A percentile compares a stretch with the other conserved stretches of the same genome.
phyloP scores from a whole-genome alignment of 2,329 filamentous ascomycete genomes.

The Magnaporthiopsis poae region DNA sequence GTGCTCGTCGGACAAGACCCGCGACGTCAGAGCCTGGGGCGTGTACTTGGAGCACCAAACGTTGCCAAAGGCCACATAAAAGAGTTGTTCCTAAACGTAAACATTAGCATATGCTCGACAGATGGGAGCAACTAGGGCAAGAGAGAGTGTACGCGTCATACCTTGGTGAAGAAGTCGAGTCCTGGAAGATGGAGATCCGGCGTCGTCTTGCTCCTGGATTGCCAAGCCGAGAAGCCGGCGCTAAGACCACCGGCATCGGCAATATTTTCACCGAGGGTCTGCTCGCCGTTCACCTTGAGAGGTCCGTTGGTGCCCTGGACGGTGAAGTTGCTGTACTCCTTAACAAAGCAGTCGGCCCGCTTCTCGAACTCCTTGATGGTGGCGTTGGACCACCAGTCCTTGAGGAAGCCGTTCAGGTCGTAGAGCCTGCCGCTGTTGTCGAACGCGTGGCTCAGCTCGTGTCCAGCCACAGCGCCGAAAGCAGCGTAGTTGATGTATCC shows the following conservation, averaged over 20 bases:
- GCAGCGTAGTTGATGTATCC: conserved; percentile 59
- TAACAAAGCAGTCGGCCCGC: conserved; percentile 54
- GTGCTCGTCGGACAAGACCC: conserved; percentile 54
- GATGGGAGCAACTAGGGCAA: too few species aligned
- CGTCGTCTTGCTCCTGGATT: conserved; percentile 29
- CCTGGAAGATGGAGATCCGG: conserved; percentile 8
- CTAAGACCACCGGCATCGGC: conserved; percentile 59
- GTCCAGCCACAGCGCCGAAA: conserved; percentile 57
- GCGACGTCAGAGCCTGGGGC: conserved; percentile 43
- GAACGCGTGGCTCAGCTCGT: conserved; percentile 62
- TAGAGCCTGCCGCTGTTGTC: conserved; percentile 57
- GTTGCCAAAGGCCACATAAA: conserved; percentile 55
- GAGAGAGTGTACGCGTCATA: too few species aligned
- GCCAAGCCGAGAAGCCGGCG: conserved; percentile 56
- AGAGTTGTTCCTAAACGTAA: conserved; percentile 47
- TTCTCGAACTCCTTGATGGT: conserved; percentile 50
- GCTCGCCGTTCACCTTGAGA: conserved; percentile 51
- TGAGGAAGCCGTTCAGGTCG: conserved; percentile 54
- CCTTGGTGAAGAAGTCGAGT: conserved; percentile 34
- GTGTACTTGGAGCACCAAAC: conserved; percentile 58
- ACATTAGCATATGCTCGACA: too few species aligned
- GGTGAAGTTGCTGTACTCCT: conserved; percentile 56
- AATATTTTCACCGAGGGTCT: conserved; percentile 61
- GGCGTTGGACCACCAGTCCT: conserved; percentile 55
- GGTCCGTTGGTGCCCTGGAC: conserved; percentile 46